Evolutionary conservation across 805 yeast genomes (phyloP), one percentile per base, ranked within the genome.

Genomic region (Cyberlindnera mrakii): DNA sequence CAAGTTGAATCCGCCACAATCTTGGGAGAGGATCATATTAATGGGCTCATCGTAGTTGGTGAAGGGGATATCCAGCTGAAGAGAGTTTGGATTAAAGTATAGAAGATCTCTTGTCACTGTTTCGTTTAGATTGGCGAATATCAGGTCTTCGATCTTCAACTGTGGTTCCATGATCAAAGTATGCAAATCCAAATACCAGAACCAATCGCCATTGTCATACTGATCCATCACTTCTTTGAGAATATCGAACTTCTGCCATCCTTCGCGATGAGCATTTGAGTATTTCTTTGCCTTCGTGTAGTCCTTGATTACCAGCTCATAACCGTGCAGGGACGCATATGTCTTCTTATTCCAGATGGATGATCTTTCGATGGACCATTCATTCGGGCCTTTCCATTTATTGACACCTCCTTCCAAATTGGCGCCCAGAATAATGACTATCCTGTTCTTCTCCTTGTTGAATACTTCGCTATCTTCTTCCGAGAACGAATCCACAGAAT

Each of bases 231-330:
- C 60, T 25, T 53, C 60, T 33, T 65, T 56, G 25, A 68, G 45
- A 23, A 59, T 45, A 46, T 68, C 73, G 34, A 67, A 62, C 45
- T 67, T 67, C 48, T 66, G 71, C 73, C 73, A 68, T 3, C 71
- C 71, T 54, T 68, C 72, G 47, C 78, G 63, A 58, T 66, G 66
- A 42, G 72, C 77, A 55, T 72, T 72, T 37, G 74, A 71, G 51
- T 74, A 74, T 39, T 71, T 59, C 51, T 72, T 74, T 47, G 70
- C 65, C 49, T 65, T 65, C 27, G 75, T 71, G 58, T 67, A 62
- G 46, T 72, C 74, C 50, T 64, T 65, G 41, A 73, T 63, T 4
- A 74, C 63, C 41, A 74, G 56, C 25, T 74, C 75, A 46, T 74
- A 74, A 1, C 75, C 75, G 48, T 74, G 78, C 15, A 59, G 55